Base-by-base conservation (phyloP, 805 yeast genomes). In the Blastobotrys peoriensis region DNA sequence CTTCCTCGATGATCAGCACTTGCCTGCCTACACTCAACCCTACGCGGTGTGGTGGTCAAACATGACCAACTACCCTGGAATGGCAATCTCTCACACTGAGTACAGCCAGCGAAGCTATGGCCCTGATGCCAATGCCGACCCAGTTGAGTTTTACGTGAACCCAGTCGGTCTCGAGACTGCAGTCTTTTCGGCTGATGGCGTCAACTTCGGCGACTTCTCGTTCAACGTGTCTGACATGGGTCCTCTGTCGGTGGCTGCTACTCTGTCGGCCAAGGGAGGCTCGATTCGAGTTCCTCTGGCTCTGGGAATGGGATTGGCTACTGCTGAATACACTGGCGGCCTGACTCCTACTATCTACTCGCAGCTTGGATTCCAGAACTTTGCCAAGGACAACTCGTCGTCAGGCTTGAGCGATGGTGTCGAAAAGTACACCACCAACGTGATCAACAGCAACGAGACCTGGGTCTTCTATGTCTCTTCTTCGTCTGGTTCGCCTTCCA, bases 261-360 rank as follows among this genome's bases (percentile, higher is more conserved):
- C 48, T 41, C 65, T 45, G 30, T 52, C 45, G 42, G 48, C 38
- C 5, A 46, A 62, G 13, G 47, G 54, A 2, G 71, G 73, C 39
- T 62, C 61, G 38, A 63, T 81, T 13, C 68, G 69, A 25, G 50
- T 75, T 38, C 89, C 91, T 3, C 57, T 84, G 44, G 84, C 82
- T 4, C 89, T 83, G 62, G 97, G 97, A 44, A 73, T 73, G 73
- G 96, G 96, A 4, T 79, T 85, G 50, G 76, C 85, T 13, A 82
- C 95, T 25, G 86, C 81, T 21, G 63, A 75, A 20, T 74, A 73
- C 54, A 25, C 8, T 8, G 62, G 73, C 53, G 79, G 79, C 9
- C 62, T 77, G 52, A 65, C 72, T 22, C 74, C 80, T 15, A 53
- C 61, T 17, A 53, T 79, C 22, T 67, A 65, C 50, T 66, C 79